Conservation (phyloP, 306 rosid species). For the Quillaja saponaria region DNA sequence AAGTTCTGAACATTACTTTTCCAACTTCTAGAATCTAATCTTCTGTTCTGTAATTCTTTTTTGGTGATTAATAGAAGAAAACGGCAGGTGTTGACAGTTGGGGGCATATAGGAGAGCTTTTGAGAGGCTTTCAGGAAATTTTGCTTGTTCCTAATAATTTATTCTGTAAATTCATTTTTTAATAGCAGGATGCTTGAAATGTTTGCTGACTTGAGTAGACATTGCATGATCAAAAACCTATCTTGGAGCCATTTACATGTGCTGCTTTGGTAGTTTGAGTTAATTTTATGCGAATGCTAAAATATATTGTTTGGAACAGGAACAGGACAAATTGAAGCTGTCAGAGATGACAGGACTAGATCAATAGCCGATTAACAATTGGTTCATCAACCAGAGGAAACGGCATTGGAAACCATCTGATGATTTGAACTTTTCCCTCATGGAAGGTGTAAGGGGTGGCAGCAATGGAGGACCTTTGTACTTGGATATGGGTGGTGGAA, state of each 20-base stretch:
- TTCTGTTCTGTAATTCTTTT: too few relatives aligned
- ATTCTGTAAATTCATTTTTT: not conserved
- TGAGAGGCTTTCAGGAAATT: too few relatives aligned
- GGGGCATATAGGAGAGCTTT: too few relatives aligned
- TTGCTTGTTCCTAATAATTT: too few relatives aligned
- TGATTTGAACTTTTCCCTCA: slow-evolving; percentile 59
- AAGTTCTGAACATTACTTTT: not conserved
- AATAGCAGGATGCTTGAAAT: not conserved
- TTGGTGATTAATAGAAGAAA: too few relatives aligned
- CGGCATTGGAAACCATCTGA: slow-evolving; percentile 92
- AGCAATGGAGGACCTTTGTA: slow-evolving; percentile 29
- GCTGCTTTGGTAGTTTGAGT: not conserved
- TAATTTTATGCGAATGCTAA: not conserved
- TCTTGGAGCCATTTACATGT: not conserved
- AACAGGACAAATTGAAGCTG: slow-evolving; percentile 69
- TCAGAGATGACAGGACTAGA: slow-evolving; percentile 66
- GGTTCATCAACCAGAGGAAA: slow-evolving; percentile 93
- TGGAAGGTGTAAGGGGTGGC: slow-evolving; percentile 43
- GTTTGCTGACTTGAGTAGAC: not conserved
- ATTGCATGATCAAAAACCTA: not conserved
- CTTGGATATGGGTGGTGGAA: slow-evolving; percentile 10
- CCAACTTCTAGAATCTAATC: too few relatives aligned
- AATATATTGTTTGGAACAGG: slow-evolving; percentile 33
- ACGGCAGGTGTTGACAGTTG: too few relatives aligned
- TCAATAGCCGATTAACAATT: slow-evolving; percentile 81